Percentiles rank a stretch among this genome's conserved stretches.
These are phyloP conservation scores for Cyberlindnera samutprakarnensis DNA, from an alignment of 805 yeast species.

Conservation along the genomic window DNA sequence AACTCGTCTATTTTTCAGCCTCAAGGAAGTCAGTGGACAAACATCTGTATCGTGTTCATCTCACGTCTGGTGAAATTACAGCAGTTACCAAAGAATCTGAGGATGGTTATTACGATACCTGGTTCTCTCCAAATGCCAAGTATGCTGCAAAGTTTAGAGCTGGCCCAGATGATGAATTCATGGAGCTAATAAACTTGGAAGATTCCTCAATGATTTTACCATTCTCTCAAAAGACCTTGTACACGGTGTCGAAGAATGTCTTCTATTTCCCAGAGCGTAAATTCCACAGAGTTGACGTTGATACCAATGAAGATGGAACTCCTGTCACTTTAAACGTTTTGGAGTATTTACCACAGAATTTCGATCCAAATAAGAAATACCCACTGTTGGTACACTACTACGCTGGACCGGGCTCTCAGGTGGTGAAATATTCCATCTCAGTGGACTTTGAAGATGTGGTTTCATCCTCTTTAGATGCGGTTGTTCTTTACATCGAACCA, in stretches of 20 bases:
- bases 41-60: conserved; percentile 16
- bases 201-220: background rate
- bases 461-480: conserved; percentile 69
- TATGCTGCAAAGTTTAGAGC: conserved; percentile 56
- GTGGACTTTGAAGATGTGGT: conserved; percentile 66
- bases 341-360: conserved; percentile 71
- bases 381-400: conserved; percentile 90
- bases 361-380: conserved; percentile 47
- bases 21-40: conserved; percentile 48
- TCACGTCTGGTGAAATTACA: conserved; percentile 24
- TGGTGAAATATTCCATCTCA: conserved; percentile 52
- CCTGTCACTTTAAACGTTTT: conserved; percentile 47
- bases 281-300: conserved; percentile 40
- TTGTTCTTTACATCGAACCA: conserved; percentile 92
- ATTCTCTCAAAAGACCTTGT: conserved; percentile 7
- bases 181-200: conserved; percentile 51
- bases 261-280: conserved; percentile 49
- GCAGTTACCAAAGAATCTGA: conserved; percentile 41
- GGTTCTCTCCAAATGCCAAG: conserved; percentile 69
- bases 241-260: conserved; percentile 10
- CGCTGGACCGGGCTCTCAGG: conserved; percentile 95
- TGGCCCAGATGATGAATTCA: conserved; percentile 75
- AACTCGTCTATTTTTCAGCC: conserved; percentile 51
- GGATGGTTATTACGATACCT: conserved; percentile 57
- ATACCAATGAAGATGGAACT: conserved; percentile 37